Conservation (phyloP, 805 yeast genomes). For the Pichia insulana region DNA sequence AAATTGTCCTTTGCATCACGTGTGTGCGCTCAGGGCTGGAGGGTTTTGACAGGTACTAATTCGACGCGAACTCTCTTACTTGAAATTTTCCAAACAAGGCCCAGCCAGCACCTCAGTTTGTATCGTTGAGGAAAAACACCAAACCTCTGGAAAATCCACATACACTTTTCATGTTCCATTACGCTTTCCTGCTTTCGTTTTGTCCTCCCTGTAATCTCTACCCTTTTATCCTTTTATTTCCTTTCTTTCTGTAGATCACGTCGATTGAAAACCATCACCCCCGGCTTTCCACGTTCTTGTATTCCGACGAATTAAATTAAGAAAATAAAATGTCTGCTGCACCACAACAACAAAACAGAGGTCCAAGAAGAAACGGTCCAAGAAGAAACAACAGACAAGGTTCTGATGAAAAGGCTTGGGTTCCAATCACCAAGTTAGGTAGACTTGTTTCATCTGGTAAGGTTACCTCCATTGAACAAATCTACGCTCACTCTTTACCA, state of each 20-base stretch:
- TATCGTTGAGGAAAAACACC: no score
- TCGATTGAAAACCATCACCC: slow-evolving; percentile 63
- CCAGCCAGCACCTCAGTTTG: no score
- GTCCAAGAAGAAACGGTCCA: slow-evolving; percentile 49
- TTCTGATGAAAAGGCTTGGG: slow-evolving; percentile 98
- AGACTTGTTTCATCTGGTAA: slow-evolving; percentile 99
- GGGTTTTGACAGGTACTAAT: no score
- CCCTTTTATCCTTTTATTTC: neutral
- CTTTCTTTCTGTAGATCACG: slow-evolving; percentile 10
- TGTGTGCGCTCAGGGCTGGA: no score
- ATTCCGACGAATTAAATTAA: slow-evolving; percentile 42
- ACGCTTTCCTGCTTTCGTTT: neutral
- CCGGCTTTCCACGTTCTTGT: slow-evolving; percentile 61
- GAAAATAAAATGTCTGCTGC: slow-evolving; percentile 45
- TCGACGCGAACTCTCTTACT: no score
- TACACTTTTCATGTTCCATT: no score
- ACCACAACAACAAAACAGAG: slow-evolving; percentile 25
- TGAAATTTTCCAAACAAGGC: no score
- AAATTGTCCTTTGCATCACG: no score
- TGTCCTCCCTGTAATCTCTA: neutral
- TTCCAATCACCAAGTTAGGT: slow-evolving; percentile 99
- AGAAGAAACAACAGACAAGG: slow-evolving; percentile 62
- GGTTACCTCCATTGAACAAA: slow-evolving; percentile 92
- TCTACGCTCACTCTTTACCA: slow-evolving; percentile 98
- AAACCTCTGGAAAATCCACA: no score